A percentile compares a stretch with the other conserved stretches of the same genome.
Conservation (phyloP, 1,139 yeast genomes). For the Groenewaldozyma auringiensis region DNA sequence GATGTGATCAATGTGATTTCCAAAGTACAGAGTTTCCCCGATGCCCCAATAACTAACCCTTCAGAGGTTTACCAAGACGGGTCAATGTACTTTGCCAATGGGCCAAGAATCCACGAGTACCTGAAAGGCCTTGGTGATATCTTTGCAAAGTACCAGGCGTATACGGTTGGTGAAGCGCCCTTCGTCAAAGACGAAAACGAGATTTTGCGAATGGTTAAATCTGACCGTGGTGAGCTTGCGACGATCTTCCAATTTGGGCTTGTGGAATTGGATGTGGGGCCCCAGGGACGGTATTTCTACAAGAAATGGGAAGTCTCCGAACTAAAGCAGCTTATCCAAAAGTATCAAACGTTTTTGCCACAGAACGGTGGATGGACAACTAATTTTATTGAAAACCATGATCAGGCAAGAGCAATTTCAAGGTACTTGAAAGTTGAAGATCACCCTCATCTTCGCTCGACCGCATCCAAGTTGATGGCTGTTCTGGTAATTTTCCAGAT, state of each 20-base stretch:
- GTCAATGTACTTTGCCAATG: constrained; percentile 34
- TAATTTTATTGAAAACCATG: constrained; percentile 51
- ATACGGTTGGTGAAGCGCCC: constrained; percentile 48
- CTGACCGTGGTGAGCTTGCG: constrained; percentile 43
- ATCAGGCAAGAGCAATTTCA: constrained; percentile 48
- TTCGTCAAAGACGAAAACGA: constrained; percentile 22
- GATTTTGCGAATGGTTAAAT: constrained; percentile 42
- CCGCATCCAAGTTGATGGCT: constrained; percentile 45
- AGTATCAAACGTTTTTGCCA: constrained; percentile 35
- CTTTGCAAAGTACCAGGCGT: constrained; percentile 42
- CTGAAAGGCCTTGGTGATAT: constrained; percentile 47
- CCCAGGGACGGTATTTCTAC: background rate
- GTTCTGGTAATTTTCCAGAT: constrained; percentile 42
- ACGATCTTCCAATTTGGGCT: constrained; percentile 47
- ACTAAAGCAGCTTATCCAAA: constrained; percentile 38
- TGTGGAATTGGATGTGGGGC: constrained; percentile 20
- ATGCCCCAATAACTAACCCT: constrained; percentile 43
- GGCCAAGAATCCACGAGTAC: constrained; percentile 52
- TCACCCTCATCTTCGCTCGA: constrained; percentile 31
- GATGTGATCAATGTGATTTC: constrained; percentile 51
- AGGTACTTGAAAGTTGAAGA: constrained; percentile 39
- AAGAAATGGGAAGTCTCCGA: constrained; percentile 28
- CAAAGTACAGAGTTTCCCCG: constrained; percentile 42
- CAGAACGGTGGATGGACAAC: constrained; percentile 61
- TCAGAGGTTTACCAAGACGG: constrained; percentile 37